Base-by-base conservation (phyloP, 2,329 filamentous ascomycete species). In the Aspergillus udagawae region DNA sequence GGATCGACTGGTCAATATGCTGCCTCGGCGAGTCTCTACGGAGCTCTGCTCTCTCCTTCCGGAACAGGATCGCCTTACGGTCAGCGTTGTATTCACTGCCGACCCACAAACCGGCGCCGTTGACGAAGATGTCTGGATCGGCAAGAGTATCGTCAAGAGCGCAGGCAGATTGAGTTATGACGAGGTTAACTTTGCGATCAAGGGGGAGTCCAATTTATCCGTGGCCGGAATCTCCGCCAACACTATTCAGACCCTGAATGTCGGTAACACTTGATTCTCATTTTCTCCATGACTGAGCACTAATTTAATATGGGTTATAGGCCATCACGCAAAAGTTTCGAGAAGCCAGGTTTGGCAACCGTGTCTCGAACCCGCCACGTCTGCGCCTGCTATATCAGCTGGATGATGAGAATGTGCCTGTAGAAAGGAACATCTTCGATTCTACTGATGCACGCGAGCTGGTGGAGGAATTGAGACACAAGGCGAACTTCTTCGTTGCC, bases 401-500 rank as follows among this genome's bases (percentile, higher is more conserved):
- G 44, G 94, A 99, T 66, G 94, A 99, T 66, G 94, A 99, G 81
- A 97, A 97, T 74, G 91, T 97, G 53, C 94, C 93, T 2, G 92
- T 97, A 44, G 92, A 96, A 78, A 86, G 91, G 73, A 99, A 97
- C 78, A 90, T 99, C 63, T 99, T 97, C 70, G 88, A 97, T 73
- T 93, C 91, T 29, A 91, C 91, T 12, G 82, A 88, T 9, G 91
- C 92, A 2, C 91, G 95, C 62, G 93, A 97, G 77, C 85, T 97
- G 61, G 91, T 97, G 48, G 94, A 99, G 74, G 94, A 99, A 79
- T 81, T 99, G 53, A 88, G 91, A 78, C 90, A 96, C 81, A 96
- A 95, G 80, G 90, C 91, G 57, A 97, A 99, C 73, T 83, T 86
- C 50, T 89, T 91, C 70, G 89, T 99, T 60, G 94, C 93, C 17